Percentiles rank a stretch among this genome's conserved stretches.
These are phyloP conservation scores for Rhizopus stolonifer DNA, from an alignment of 371 early-diverging fungal species.

Conservation along the genomic window DNA sequence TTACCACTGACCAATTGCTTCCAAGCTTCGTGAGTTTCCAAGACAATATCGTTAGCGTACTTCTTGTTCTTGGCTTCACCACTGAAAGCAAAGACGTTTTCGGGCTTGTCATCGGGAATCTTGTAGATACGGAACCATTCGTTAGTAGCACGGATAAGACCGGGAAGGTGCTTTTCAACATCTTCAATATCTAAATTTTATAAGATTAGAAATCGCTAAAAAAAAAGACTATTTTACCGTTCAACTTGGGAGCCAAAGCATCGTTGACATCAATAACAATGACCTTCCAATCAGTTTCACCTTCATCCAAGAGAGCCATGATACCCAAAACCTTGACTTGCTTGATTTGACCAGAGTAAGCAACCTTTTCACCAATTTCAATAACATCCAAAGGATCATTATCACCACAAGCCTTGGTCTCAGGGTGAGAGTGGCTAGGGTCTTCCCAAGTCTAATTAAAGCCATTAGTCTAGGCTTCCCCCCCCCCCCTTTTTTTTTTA, in stretches of 20 bases:
- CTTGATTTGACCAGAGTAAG: slow-evolving; percentile 90
- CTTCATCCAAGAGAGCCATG: slow-evolving; percentile 94
- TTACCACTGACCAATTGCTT: slow-evolving; percentile 75
- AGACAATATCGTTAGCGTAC: slow-evolving; percentile 91
- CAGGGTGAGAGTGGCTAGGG: slow-evolving; percentile 74
- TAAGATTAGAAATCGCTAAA: neutral
- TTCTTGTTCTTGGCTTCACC: slow-evolving; percentile 93
- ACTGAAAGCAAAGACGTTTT: slow-evolving; percentile 95
- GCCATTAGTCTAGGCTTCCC: too few relatives aligned
- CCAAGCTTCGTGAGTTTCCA: slow-evolving; percentile 97
- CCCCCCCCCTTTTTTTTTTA: too few relatives aligned
- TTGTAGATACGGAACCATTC: slow-evolving; percentile 99
- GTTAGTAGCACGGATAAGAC: slow-evolving; percentile 87
- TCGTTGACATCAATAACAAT: slow-evolving; percentile 92
- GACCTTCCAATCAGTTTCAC: slow-evolving; percentile 98
- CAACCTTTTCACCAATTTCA: slow-evolving; percentile 90
- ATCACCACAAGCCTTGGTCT: slow-evolving; percentile 87
- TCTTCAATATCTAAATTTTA: slow-evolving; percentile 87
- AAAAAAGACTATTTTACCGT: slow-evolving; percentile 41
- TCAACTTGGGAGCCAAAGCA: slow-evolving; percentile 83
- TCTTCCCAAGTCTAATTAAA: slow-evolving; percentile 95
- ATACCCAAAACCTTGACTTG: slow-evolving; percentile 95
- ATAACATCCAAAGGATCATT: slow-evolving; percentile 96
- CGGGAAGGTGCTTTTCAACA: slow-evolving; percentile 91
- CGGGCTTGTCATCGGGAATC: slow-evolving; percentile 96